phyloP scores from a whole-genome alignment of 108 stramenopile genomes.

The Fragilariopsis cylindrus region DNA sequence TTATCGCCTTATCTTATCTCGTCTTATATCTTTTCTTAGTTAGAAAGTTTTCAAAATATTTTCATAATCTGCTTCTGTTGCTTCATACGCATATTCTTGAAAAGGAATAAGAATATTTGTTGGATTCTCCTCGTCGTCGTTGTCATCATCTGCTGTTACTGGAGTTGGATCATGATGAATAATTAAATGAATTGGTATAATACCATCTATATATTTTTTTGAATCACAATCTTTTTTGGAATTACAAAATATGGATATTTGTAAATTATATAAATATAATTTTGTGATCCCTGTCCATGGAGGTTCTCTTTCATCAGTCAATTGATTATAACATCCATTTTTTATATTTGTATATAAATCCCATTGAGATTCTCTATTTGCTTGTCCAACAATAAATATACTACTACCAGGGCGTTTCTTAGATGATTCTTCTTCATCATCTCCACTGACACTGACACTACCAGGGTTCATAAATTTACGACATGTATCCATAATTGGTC shows the following conservation, averaged over 20 bases:
- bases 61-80: conserved; percentile 20
- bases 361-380: conserved; percentile 36
- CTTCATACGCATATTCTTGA: conserved; percentile 21
- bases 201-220: neutral
- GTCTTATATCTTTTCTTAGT: neutral
- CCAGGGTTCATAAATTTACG: neutral
- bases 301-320: conserved; percentile 20
- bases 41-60: conserved; percentile 23
- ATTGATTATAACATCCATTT: conserved; percentile 37
- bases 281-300: conserved; percentile 26
- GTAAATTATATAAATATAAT: conserved; percentile 27
- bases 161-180: neutral
- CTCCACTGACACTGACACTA: too few relatives aligned
- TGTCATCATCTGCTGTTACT: neutral
- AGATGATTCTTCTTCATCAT: neutral
- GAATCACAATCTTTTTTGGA: neutral
- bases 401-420: too few relatives aligned
- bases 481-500: conserved; percentile 31
- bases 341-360: conserved; percentile 29
- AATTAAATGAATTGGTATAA: conserved; percentile 20
- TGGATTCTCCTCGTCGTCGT: neutral
- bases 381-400: conserved; percentile 29
- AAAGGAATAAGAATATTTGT: neutral
- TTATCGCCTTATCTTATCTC: neutral
- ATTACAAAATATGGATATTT: conserved; percentile 13